Percentiles rank a stretch among this genome's conserved stretches.
These are phyloP conservation scores for Cyanidium caldarium DNA, from an alignment of 23 red algal species.

Conservation along the genomic window DNA sequence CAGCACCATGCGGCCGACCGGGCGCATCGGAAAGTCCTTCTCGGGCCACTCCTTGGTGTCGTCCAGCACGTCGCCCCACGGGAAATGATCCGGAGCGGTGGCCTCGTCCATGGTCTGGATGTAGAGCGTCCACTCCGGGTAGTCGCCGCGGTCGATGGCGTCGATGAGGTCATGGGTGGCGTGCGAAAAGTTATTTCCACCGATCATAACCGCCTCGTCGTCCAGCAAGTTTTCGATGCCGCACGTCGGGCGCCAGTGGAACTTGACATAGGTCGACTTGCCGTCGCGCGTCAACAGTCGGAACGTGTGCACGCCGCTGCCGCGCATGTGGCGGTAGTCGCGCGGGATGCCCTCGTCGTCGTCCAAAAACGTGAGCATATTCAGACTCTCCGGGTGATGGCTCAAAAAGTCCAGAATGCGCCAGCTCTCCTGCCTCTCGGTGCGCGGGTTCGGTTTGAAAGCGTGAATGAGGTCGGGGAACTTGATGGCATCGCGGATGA, in stretches of 20 bases:
- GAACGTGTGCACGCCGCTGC: conserved; percentile 76
- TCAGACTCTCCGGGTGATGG: conserved; percentile 51
- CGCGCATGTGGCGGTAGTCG: conserved; percentile 72
- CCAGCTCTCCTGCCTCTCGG: conserved; percentile 78
- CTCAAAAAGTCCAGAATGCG: conserved; percentile 83
- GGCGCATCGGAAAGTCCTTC: conserved; percentile 48
- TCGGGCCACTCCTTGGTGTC: conserved; percentile 92
- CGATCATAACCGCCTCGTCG: conserved; percentile 60
- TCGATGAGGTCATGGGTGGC: conserved; percentile 81
- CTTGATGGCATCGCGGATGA: conserved; percentile 85
- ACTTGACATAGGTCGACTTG: conserved; percentile 78
- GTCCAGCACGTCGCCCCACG: conserved; percentile 59
- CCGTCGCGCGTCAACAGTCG: conserved; percentile 43
- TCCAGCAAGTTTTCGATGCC: conserved; percentile 77
- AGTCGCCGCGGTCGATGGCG: conserved; percentile 66
- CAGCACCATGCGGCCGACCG: conserved; percentile 70
- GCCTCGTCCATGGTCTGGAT: conserved; percentile 80
- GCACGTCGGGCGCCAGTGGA: conserved; percentile 71
- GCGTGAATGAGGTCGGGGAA: conserved; percentile 97
- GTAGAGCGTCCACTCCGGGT: conserved; percentile 65
- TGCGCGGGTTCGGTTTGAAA: conserved; percentile 82
- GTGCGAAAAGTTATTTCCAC: conserved; percentile 83
- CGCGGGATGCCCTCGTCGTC: conserved; percentile 81
- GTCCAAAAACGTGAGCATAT: conserved; percentile 82
- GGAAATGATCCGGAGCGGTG: conserved; percentile 32